Evolutionary conservation across 164 flowering plant species (phyloP), one percentile per base, ranked within the genome.

Genomic region (Kalanchoe fedtschenkoi): DNA sequence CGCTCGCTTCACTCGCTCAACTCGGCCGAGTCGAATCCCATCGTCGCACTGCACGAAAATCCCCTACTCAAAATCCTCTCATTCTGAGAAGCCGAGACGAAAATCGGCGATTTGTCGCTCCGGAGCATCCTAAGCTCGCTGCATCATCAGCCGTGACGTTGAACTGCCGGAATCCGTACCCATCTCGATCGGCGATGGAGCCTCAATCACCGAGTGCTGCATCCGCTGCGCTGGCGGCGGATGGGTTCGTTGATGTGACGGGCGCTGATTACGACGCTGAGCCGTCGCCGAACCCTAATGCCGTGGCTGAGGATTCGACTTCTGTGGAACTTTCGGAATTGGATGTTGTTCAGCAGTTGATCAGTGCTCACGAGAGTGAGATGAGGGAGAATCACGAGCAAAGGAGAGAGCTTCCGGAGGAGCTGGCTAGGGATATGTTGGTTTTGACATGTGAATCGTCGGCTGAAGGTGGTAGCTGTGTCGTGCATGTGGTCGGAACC

Each of bases 401-500:
- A 42, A 61, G 53, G 37, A 68, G 68, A 59, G 71, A 57, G 62
- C 71, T 85, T 30, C 86, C 88, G 2, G 84, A 81, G 47, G 97
- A 83, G 76, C 72, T 93, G 6, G 64, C 75, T 42, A 79, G 71
- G 56, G 72, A 71, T 59, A 83, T 83, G 62, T 65, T 79, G 65
- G 57, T 64, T 29, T 77, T 93, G 62, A 69, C 82, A 21, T 88
- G 97, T 60, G 95, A 85, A 41, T 83, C 93, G 0, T 42, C 77
- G 3, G 91, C 77, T 0, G 85, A 75, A 11, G 85, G 84, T 6
- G 95, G 89, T 39, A 64, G 66, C 17, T 90, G 98, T 66, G 80
- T 77, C 47, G 95, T 93, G 26, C 80, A 80, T 66, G 56, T 93
- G 67, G 81, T 93, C 26, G 98, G 98, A 30, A 93, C 98, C 4